phyloP scores from a whole-genome alignment of 768 basidiomycete genomes.

The Wakefieldia striispora region DNA sequence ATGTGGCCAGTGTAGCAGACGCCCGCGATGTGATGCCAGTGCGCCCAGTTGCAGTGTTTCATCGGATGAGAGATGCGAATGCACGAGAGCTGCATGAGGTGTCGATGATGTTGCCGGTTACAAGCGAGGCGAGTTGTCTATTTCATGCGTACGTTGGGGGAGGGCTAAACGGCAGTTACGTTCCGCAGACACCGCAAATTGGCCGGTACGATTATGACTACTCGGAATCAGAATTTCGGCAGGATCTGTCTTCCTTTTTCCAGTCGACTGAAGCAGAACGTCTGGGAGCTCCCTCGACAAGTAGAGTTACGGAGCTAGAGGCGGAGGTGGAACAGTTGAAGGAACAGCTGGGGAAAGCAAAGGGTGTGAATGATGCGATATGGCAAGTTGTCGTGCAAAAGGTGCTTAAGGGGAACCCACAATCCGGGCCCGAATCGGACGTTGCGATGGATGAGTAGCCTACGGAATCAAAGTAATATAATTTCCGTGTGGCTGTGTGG shows the following conservation, averaged over 20 bases:
- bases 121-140: conserved; percentile 37
- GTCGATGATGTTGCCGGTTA: conserved; percentile 53
- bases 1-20: conserved; percentile 33
- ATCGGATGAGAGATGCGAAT: conserved; percentile 67
- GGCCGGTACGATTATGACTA: conserved; percentile 37
- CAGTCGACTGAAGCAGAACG: conserved; percentile 37
- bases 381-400: conserved; percentile 83
- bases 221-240: conserved; percentile 52
- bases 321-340: conserved; percentile 63
- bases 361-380: conserved; percentile 91
- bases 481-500: conserved; percentile 19
- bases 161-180: background rate
- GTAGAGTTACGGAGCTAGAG: conserved; percentile 67
- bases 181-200: conserved; percentile 15
- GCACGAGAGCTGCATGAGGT: conserved; percentile 70
- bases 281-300: conserved; percentile 41
- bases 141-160: background rate
- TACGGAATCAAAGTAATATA: no score
- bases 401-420: conserved; percentile 35
- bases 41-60: conserved; percentile 65
- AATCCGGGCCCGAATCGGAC: background rate
- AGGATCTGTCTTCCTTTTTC: conserved; percentile 67
- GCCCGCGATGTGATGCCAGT: conserved; percentile 62
- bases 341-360: conserved; percentile 76
- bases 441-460: conserved; percentile 14